These are phyloP conservation scores for Globisporangium takayamanum DNA, from an alignment of 352 stramenopile species.

Conservation along the genomic window DNA sequence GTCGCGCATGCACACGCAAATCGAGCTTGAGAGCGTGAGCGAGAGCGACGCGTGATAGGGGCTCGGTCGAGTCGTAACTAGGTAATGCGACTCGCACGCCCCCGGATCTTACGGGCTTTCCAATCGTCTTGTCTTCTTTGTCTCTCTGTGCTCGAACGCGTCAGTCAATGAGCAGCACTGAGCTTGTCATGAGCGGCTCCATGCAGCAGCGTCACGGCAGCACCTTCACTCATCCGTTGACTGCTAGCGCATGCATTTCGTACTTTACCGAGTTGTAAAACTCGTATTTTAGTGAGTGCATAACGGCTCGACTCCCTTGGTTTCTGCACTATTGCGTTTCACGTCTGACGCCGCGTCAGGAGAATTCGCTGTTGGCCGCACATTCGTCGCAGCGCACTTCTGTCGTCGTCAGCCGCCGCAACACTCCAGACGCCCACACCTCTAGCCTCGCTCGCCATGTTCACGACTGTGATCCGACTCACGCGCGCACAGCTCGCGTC, in stretches of 20 bases:
- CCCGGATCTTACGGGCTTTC: neutral
- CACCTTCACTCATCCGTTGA: neutral
- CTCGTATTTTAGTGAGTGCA: neutral
- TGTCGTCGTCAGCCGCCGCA: neutral
- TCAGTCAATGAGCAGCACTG: too few species aligned
- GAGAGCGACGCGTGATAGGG: slow-evolving; percentile 1
- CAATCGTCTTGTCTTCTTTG: neutral
- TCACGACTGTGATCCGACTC: slow-evolving; percentile 36
- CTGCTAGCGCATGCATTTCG: neutral
- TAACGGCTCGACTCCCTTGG: neutral
- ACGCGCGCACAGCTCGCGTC: slow-evolving; percentile 31
- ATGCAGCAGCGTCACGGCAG: neutral
- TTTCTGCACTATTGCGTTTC: neutral
- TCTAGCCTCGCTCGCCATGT: slow-evolving; percentile 1
- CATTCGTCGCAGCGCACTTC: neutral
- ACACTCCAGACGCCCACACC: neutral
- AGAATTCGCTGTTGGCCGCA: slow-evolving; percentile 1
- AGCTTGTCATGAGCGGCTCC: neutral
- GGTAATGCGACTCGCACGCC: slow-evolving; percentile 1
- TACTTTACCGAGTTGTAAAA: neutral
- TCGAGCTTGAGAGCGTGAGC: neutral
- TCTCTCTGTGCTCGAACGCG: neutral
- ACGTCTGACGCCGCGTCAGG: too few species aligned
- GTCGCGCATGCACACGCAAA: slow-evolving; percentile 4
- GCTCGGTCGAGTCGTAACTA: neutral